Conservation (phyloP, 805 yeast genomes). For the Ogataea salicorniae region DNA sequence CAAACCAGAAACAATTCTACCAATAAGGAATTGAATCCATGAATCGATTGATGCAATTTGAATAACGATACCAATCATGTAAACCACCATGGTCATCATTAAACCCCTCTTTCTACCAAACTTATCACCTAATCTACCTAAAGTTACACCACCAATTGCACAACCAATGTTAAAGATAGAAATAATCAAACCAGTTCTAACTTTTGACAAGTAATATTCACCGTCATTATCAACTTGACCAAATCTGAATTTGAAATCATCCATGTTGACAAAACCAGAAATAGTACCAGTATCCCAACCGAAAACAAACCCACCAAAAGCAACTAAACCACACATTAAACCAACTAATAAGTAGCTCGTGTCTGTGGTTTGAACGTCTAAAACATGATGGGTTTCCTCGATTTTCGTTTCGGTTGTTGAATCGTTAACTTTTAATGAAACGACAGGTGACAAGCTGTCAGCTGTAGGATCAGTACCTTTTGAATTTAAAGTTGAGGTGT, state of each 20-base stretch:
- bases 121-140: slow-evolving; percentile 53
- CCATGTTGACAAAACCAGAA: slow-evolving; percentile 64
- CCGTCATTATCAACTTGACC: slow-evolving; percentile 43
- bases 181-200: slow-evolving; percentile 57
- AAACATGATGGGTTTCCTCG: neutral
- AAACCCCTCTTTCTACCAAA: slow-evolving; percentile 58
- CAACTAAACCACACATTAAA: slow-evolving; percentile 45
- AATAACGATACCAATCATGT: slow-evolving; percentile 54
- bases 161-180: slow-evolving; percentile 69
- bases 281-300: slow-evolving; percentile 79
- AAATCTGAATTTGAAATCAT: slow-evolving; percentile 46
- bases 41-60: slow-evolving; percentile 50
- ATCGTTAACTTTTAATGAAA: too few relatives aligned
- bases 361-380: neutral
- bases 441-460: too few relatives aligned
- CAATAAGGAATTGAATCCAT: slow-evolving; percentile 63
- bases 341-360: slow-evolving; percentile 23
- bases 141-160: slow-evolving; percentile 62
- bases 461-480: too few relatives aligned
- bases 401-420: neutral
- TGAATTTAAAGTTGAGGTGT: too few relatives aligned
- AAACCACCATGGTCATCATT: slow-evolving; percentile 47
- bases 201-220: slow-evolving; percentile 39
- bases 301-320: slow-evolving; percentile 73
- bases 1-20: slow-evolving; percentile 53